Percentiles rank a stretch among this genome's conserved stretches.
These are phyloP conservation scores for Cardiospermum halicacabum DNA, from an alignment of 345 rosid genomes.

Conservation along the genomic window DNA sequence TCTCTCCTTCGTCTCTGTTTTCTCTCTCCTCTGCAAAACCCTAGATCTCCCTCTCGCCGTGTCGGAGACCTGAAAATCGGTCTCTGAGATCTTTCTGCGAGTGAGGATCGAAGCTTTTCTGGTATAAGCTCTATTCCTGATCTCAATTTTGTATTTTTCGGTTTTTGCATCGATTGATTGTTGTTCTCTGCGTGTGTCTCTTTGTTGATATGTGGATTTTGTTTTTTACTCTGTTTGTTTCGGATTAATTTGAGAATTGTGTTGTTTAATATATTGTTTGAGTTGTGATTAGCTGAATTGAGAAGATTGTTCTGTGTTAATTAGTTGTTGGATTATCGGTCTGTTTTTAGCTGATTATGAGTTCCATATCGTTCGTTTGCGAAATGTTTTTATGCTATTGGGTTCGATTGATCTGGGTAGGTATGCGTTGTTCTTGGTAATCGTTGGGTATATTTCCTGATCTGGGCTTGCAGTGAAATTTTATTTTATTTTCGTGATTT, in stretches of 20 bases:
- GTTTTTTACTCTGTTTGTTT: background rate
- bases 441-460: background rate
- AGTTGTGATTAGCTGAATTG: background rate
- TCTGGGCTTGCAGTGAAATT: constrained; percentile 10
- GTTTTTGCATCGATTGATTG: background rate
- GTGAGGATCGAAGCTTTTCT: constrained; percentile 7
- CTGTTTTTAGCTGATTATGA: background rate
- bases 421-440: background rate
- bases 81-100: constrained; percentile 12
- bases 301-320: background rate
- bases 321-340: background rate
- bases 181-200: background rate
- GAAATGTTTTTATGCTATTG: background rate
- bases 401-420: background rate
- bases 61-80: constrained; percentile 11
- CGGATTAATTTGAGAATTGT: background rate
- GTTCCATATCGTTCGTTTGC: background rate
- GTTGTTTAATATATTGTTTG: background rate
- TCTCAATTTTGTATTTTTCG: background rate
- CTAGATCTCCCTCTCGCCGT: constrained; percentile 23
- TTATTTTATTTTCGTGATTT: no score
- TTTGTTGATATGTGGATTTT: background rate
- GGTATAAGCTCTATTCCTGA: constrained; percentile 15
- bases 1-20: background rate
- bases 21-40: constrained; percentile 30